These are phyloP conservation scores for Alternaria sp. DNA, from an alignment of 2,329 filamentous ascomycete species.

Conservation along the genomic window DNA sequence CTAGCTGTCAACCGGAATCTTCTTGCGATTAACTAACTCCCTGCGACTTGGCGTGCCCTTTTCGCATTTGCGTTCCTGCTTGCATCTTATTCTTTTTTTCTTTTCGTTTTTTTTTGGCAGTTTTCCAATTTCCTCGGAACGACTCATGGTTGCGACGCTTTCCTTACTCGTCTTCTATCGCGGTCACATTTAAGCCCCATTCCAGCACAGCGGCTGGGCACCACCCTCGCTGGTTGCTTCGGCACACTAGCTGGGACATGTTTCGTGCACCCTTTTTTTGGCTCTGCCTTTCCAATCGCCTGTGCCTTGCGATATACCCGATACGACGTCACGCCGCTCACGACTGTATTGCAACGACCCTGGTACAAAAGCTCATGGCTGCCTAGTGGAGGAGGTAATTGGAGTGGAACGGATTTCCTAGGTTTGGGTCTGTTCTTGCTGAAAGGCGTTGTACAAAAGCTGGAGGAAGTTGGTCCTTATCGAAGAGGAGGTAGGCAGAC, in stretches of 20 bases:
- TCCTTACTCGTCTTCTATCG: neutral
- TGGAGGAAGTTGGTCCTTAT: neutral
- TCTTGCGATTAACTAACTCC: constrained; percentile 7
- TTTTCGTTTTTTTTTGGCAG: neutral
- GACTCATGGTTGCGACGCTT: constrained; percentile 20
- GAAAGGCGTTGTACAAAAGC: constrained; percentile 8
- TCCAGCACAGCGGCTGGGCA: constrained; percentile 22
- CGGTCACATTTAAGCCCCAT: neutral
- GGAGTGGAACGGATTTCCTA: neutral
- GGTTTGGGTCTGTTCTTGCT: constrained; percentile 12
- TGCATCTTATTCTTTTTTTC: neutral
- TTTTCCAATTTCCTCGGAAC: constrained; percentile 1
- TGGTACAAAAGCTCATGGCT: constrained; percentile 21
- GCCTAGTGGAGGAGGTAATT: constrained; percentile 28
- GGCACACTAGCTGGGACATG: constrained; percentile 22
- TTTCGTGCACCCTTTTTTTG: constrained; percentile 1
- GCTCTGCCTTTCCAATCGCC: constrained; percentile 18
- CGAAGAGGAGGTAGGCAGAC: neutral
- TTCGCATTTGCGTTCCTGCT: neutral
- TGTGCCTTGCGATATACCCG: constrained; percentile 35
- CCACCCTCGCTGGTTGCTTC: constrained; percentile 23
- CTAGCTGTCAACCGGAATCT: constrained; percentile 1
- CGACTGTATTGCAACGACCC: constrained; percentile 35
- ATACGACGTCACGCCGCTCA: constrained; percentile 39
- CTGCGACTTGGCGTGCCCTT: neutral